Evolutionary conservation across 257 asterid genomes (phyloP).

Genomic region (Jacaranda mimosifolia): DNA sequence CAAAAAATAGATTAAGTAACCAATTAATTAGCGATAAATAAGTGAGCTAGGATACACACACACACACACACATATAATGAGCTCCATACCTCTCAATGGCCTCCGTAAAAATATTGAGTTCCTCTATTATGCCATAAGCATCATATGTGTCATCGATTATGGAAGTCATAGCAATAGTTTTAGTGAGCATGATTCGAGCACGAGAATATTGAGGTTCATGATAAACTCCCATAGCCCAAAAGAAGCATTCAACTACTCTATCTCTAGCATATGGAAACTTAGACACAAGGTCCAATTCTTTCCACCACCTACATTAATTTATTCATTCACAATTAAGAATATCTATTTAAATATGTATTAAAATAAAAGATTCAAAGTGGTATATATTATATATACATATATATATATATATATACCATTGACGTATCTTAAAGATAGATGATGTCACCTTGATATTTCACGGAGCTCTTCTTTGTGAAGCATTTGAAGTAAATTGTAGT

Average conservation of each 20-base stretch:
- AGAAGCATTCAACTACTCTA: constrained; percentile 32
- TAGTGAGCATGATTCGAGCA: constrained; percentile 27
- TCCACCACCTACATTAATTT: constrained; percentile 30
- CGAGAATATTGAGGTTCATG: constrained; percentile 36
- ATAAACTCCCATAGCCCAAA: constrained; percentile 33
- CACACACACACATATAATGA: not conserved
- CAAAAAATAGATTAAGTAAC: too few relatives aligned
- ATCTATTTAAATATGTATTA: not conserved
- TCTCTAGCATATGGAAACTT: constrained; percentile 25
- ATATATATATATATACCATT: too few relatives aligned
- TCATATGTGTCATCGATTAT: constrained; percentile 38
- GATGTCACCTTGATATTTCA: constrained; percentile 32
- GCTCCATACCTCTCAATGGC: constrained; percentile 17
- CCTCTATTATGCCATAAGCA: constrained; percentile 35
- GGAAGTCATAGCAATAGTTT: constrained; percentile 22
- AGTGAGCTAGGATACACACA: not conserved
- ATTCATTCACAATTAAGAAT: not conserved
- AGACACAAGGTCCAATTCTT: not conserved
- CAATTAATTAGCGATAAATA: not conserved
- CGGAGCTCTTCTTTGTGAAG: constrained; percentile 39
- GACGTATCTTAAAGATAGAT: not conserved
- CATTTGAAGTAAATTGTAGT: constrained; percentile 36
- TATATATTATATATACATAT: too few relatives aligned
- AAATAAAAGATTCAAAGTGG: too few relatives aligned
- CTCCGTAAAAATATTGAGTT: constrained; percentile 27